Evolutionary conservation across 257 asterid species (phyloP), one percentile per base, ranked within the genome.

Genomic region (Lycium barbarum): DNA sequence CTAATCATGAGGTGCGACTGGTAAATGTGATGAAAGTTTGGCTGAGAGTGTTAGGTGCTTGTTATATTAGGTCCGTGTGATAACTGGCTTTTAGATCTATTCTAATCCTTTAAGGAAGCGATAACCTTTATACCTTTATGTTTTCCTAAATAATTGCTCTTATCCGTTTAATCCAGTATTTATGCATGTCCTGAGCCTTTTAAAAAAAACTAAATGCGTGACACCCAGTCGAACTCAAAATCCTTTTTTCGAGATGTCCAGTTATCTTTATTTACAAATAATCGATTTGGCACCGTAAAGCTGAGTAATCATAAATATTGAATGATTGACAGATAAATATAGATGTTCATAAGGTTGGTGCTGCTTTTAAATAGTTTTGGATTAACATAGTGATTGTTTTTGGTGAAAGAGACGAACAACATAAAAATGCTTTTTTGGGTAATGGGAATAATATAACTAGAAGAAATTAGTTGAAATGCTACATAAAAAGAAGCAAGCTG

Each of bases 281-380:
- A 49, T 49, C 81, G 22, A 13, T 53, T 22, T 12, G 12, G 43
- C 45, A 49, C n/a, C 22, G 4, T 74, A 22, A 13, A 74, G 43
- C 54, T 0, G 59, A 74, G 81, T 49, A 74, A 43, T 49, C 62
- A 20, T 22, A 74, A 74, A 45, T 45, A 45, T 73, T 45, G 59
- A 73, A 73, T 73, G 20, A 73, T 45, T 5, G 62, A 74, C 20
- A 10, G 80, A 47, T 73, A 73, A 72, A 72, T 43, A 45, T n/a
- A 72, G 20, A 73, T 45, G 9, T 71, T 18, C 36, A 12, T 12
- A 73, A 20, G 58, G n/a, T 45, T 73, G 80, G 4, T 49, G 20
- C 6, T 22, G 0, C 8, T 22, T 66, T 49, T 74, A 47, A 9
- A 74, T 47, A 49, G 43, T 49, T 74, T 74, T 7, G 43, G 62